These are phyloP conservation scores for Penicillium sp. DNA, from an alignment of 2,329 filamentous ascomycete genomes.

Conservation along the genomic window DNA sequence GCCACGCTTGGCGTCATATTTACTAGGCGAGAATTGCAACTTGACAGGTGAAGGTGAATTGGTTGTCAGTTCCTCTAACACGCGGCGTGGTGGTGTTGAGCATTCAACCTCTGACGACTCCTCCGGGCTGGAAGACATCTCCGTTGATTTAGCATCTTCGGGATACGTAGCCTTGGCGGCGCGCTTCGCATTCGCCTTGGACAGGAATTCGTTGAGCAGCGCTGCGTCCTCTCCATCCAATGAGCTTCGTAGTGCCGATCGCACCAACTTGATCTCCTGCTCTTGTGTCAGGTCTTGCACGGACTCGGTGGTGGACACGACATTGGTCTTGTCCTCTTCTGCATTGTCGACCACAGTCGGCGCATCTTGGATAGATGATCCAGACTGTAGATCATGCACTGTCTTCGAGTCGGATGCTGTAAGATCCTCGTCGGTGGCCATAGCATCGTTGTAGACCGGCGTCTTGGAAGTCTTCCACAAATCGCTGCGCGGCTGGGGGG, in stretches of 20 bases:
- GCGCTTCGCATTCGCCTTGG: constrained; percentile 36
- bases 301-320: constrained; percentile 11
- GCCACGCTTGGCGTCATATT: constrained; percentile 13
- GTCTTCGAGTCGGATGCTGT: constrained; percentile 7
- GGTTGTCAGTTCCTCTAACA: constrained; percentile 30
- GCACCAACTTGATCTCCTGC: constrained; percentile 28
- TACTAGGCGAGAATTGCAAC: constrained; percentile 23
- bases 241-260: constrained; percentile 32
- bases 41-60: constrained; percentile 36
- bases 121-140: constrained; percentile 12
- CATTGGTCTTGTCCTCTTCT: background rate
- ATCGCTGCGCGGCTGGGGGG: constrained; percentile 4
- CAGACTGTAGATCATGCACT: constrained; percentile 9
- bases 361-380: constrained; percentile 3
- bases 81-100: constrained; percentile 27
- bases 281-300: constrained; percentile 24
- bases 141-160: constrained; percentile 14
- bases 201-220: constrained; percentile 35
- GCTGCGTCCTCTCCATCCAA: constrained; percentile 34
- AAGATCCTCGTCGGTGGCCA: background rate
- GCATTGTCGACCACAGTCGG: background rate
- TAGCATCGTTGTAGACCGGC: constrained; percentile 9
- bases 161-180: constrained; percentile 28
- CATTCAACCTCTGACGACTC: constrained; percentile 17
- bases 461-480: constrained; percentile 4